A percentile compares a stretch with the other conserved stretches of the same genome.
Conservation (phyloP, 1,139 yeast species). For the Lodderomyces theae region DNA sequence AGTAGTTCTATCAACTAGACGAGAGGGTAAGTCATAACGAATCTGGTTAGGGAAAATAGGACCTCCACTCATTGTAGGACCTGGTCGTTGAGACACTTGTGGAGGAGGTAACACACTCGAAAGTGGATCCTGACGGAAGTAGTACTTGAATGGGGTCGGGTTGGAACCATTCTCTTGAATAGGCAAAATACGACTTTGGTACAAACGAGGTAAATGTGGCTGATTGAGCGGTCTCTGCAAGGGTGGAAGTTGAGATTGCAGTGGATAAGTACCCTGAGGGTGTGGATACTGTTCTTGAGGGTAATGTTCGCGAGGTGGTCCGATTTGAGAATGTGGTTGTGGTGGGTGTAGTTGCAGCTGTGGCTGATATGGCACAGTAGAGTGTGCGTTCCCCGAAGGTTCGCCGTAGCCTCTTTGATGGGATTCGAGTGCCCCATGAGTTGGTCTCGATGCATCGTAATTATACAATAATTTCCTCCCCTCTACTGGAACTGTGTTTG, state of each 20-base stretch:
- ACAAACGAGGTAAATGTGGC: neutral
- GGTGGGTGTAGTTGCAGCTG: too few relatives aligned
- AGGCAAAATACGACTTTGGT: conserved; percentile 2
- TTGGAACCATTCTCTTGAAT: conserved; percentile 1
- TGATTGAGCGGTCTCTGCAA: conserved; percentile 4
- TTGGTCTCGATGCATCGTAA: neutral
- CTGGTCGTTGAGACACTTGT: neutral
- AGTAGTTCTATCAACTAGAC: neutral
- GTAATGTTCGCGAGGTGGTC: neutral
- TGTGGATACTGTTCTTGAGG: neutral
- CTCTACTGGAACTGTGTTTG: neutral
- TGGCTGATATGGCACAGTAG: neutral
- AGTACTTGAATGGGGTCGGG: neutral
- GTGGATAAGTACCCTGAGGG: neutral
- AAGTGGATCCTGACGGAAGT: neutral
- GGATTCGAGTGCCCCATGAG: neutral
- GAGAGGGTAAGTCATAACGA: neutral
- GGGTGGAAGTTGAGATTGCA: conserved; percentile 6
- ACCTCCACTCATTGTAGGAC: neutral
- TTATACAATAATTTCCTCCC: neutral
- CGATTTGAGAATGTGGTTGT: too few relatives aligned
- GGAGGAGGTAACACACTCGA: neutral
- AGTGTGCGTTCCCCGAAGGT: neutral
- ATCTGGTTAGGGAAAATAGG: neutral
- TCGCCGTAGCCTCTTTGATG: neutral